Base-by-base conservation (phyloP, 1,284 basidiomycete genomes). In the Neonothopanus nambi region DNA sequence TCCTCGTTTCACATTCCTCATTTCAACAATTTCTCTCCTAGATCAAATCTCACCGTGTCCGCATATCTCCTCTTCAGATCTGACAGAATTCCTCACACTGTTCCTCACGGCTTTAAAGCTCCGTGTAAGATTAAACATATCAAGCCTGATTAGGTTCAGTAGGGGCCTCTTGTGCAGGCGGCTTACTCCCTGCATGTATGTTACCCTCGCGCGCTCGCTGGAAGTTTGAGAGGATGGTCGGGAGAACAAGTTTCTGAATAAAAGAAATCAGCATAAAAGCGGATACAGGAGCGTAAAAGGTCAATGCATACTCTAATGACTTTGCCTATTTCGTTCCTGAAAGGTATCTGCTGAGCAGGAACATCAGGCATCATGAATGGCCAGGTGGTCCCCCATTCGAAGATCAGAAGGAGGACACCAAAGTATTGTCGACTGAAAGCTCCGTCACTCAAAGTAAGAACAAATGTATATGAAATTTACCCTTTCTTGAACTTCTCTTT, bases 311-410 rank as follows among this genome's bases (percentile, higher is more conserved):
- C 57, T 36, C 61, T 49, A 7, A 63, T 58, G n/a, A 63, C 61
- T 28, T 53, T 54, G 15, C 59, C 61, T 12, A 63, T 61, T 12
- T 63, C 59, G 33, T 61, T 55, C 23, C 54, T 59, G 55, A 63
- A 63, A 5, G 61, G 61, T 18, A 61, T 59, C 20, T 61, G 48
- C n/a, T 54, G 46, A 47, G 56, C 53, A 23, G 61, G 61, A 35
- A 61, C 30, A 40, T 52, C 47, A 11, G 59, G 61, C 58, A 62
- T 58, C 15, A 57, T 49, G 55, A 64, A 67, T 2, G 66, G 66
- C 66, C 65, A 66, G 9, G 64, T 67, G 3, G 66, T 67, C 5
- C 66, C 66, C 66, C 66, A 67, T 40, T 67, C 66, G 45, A 67
- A 67, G 20, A 67, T 58, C 24, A 67, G 52, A 15, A 67, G 58